Evolutionary conservation across 495 filamentous ascomycete species (phyloP), one percentile per base, ranked within the genome.

Genomic region (Hyaloscypha bicolor): DNA sequence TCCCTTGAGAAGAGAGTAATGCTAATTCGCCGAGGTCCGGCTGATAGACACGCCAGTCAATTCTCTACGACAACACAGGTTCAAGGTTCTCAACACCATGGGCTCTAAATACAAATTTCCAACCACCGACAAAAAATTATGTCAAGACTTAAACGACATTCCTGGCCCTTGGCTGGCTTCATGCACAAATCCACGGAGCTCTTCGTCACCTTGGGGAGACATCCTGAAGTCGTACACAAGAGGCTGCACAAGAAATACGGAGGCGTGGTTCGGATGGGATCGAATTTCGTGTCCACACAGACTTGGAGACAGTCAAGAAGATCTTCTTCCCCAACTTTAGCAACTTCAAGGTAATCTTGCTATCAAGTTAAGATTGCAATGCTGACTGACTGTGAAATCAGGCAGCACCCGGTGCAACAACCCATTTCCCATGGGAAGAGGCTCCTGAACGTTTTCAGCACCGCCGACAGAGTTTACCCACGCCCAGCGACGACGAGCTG

Each of bases 191-290:
- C 16, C 31, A 4, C 55, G 48, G 62, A 19, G 9, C 25, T 55
- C 31, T 55, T 64, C 25, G 6, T 25, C n/a, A 56, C 19, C 9
- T 55, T 22, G 31, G 14, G 33, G 1, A 22, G 64, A 35, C n/a
- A 16, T 33, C 32, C 8, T 37, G 39, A 65, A 62, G 11, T 29
- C 16, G 21, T 11, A 30, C 48, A 33, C 56, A 60, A 29, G 14
- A 29, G 61, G 0, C 71, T 88, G 11, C 87, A 88, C 63, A 29
- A 70, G n/a, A 72, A 73, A 22, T 86, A 88, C 69, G 86, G 86
- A 0, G 0, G 22, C 39, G 25, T 62, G 1, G 9, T 62, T 37
- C 37, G 58, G 11, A 74, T 87, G 9, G 85, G 85, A 0, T 85
- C 86, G 0, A 78, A 82, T 33, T 78, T 79, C 42, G 74, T 88